A percentile compares a stretch with the other conserved stretches of the same genome.
phyloP scores from a whole-genome alignment of 495 filamentous ascomycete genomes.

The Penicillium riverlandense region DNA sequence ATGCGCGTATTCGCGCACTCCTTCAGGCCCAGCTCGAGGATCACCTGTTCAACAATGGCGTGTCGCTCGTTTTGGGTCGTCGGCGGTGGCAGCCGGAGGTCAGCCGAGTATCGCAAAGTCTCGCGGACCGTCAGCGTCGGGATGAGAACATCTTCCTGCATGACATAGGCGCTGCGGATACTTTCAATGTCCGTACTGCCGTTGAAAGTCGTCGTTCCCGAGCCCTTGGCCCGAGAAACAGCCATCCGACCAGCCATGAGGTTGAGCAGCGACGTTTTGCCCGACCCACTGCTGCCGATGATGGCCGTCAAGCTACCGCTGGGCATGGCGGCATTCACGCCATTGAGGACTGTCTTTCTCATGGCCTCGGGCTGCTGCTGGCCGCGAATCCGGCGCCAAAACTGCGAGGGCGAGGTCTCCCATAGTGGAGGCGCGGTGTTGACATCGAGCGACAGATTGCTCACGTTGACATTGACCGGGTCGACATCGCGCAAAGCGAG shows the following conservation, averaged over 20 bases:
- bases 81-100: conserved; percentile 57
- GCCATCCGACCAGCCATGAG: conserved; percentile 59
- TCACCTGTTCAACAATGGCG: conserved; percentile 62
- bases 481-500: conserved; percentile 56
- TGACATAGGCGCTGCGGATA: conserved; percentile 61
- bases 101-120: conserved; percentile 62
- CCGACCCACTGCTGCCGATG: conserved; percentile 64
- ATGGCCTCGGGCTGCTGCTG: conserved; percentile 11
- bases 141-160: conserved; percentile 68
- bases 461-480: conserved; percentile 50
- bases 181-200: conserved; percentile 40
- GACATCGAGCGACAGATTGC: conserved; percentile 47
- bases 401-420: conserved; percentile 17
- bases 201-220: conserved; percentile 52
- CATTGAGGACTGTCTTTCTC: conserved; percentile 40
- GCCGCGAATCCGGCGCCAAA: conserved; percentile 16
- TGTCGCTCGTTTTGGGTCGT: conserved; percentile 50
- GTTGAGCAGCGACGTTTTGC: conserved; percentile 68
- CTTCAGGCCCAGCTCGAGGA: conserved; percentile 64
- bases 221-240: conserved; percentile 42
- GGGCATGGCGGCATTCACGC: conserved; percentile 48
- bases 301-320: conserved; percentile 63
- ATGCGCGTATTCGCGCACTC: conserved; percentile 67
- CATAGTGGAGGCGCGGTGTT: conserved; percentile 40
- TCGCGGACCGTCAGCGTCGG: conserved; percentile 67